phyloP scores from a whole-genome alignment of 1,139 yeast genomes.

The Pichia sp. region DNA sequence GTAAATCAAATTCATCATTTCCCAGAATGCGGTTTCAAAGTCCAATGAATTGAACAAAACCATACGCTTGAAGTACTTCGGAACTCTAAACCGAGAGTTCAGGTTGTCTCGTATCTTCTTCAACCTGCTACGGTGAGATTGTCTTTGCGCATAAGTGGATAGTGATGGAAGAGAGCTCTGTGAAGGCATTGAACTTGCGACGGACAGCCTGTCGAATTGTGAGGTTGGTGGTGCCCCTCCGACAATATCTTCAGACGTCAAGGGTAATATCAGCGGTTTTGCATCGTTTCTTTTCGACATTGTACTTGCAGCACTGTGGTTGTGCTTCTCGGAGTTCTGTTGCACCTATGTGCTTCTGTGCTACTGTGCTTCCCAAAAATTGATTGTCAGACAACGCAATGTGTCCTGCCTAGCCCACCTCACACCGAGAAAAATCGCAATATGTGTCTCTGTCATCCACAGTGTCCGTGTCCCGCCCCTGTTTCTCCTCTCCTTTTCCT shows the following conservation, averaged over 20 bases:
- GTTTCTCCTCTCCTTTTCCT: background rate
- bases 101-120: conserved; percentile 24
- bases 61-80: conserved; percentile 44
- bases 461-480: background rate
- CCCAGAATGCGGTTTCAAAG: conserved; percentile 93
- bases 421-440: background rate
- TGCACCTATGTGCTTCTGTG: no score
- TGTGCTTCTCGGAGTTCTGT: background rate
- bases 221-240: conserved; percentile 5
- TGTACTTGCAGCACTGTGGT: background rate
- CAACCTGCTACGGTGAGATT: conserved; percentile 22
- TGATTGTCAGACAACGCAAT: background rate
- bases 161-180: conserved; percentile 28
- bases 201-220: conserved; percentile 19
- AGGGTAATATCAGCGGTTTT: conserved; percentile 13
- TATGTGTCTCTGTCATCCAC: background rate
- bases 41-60: conserved; percentile 79
- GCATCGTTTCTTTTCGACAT: conserved; percentile 11
- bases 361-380: no score
- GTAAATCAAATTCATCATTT: conserved; percentile 65
- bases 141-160: conserved; percentile 28
- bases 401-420: background rate
- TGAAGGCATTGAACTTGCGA: conserved; percentile 25
- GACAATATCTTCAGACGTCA: conserved; percentile 20
- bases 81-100: conserved; percentile 31